Conservation (phyloP, 352 stramenopile species). For the Aphanomyces cochlioides region DNA sequence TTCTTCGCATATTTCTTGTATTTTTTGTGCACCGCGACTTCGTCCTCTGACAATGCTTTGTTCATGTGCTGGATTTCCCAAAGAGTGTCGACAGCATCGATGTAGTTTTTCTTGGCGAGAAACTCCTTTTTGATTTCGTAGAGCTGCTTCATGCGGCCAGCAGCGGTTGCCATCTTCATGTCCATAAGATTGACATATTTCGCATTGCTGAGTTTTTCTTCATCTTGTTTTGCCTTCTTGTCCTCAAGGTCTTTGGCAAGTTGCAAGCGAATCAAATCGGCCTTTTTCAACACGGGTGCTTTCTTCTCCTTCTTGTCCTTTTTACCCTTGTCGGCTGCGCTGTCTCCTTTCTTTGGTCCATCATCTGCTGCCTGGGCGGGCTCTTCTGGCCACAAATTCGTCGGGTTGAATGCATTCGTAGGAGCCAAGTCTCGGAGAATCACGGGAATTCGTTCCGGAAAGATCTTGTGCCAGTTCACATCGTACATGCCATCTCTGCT, state of each 20-base stretch:
- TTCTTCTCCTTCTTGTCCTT: conserved; percentile 51
- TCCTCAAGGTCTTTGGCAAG: conserved; percentile 82
- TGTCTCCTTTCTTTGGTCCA: conserved; percentile 15
- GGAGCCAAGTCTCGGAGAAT: conserved; percentile 80
- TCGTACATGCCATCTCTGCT: conserved; percentile 79
- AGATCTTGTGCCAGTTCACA: conserved; percentile 88
- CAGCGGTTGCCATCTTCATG: conserved; percentile 86
- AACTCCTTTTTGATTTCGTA: conserved; percentile 83
- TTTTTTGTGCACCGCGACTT: conserved; percentile 78
- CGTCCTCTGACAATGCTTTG: conserved; percentile 65
- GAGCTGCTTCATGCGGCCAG: conserved; percentile 72
- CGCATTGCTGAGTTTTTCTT: conserved; percentile 84
- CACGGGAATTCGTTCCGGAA: conserved; percentile 83
- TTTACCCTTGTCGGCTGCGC: conserved; percentile 31
- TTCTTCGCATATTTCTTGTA: conserved; percentile 85
- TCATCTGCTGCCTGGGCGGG: conserved; percentile 43
- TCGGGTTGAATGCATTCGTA: conserved; percentile 83
- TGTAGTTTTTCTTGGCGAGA: conserved; percentile 82
- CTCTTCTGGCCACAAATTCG: conserved; percentile 80
- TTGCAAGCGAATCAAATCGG: conserved; percentile 82
- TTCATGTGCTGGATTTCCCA: conserved; percentile 79
- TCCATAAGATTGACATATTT: conserved; percentile 64
- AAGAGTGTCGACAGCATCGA: conserved; percentile 78
- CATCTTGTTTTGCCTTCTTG: conserved; percentile 84
- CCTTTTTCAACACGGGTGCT: conserved; percentile 73